phyloP scores from a whole-genome alignment of 2,329 filamentous ascomycete species.

The Colletotrichum eleusines region DNA sequence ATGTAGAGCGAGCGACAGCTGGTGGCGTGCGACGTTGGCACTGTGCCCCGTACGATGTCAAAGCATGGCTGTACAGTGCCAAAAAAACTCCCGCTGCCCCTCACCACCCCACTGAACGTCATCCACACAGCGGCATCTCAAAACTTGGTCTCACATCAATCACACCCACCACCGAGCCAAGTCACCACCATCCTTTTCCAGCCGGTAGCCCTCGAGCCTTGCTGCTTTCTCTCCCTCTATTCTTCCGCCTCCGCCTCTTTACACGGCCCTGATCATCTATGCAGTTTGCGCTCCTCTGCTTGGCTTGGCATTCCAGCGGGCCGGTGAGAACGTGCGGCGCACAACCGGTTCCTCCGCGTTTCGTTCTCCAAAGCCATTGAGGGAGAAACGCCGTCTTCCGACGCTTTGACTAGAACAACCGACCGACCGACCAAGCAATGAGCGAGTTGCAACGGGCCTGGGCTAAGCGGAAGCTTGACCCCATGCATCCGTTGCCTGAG shows the following conservation, averaged over 20 bases:
- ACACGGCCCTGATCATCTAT: neutral
- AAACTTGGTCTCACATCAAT: slow-evolving; percentile 32
- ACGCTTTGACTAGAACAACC: neutral
- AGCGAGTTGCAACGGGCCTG: slow-evolving; percentile 85
- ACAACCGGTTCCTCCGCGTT: slow-evolving; percentile 1
- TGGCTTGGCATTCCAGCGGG: slow-evolving; percentile 9
- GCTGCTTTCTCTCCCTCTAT: slow-evolving; percentile 3
- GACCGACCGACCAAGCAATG: slow-evolving; percentile 63
- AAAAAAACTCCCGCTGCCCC: slow-evolving; percentile 15
- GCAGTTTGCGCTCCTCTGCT: neutral
- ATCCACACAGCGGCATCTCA: slow-evolving; percentile 31
- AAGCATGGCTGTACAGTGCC: neutral
- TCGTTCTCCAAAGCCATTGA: neutral
- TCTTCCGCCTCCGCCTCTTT: neutral
- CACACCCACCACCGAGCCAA: slow-evolving; percentile 1
- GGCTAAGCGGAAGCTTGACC: slow-evolving; percentile 78
- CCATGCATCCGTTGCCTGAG: slow-evolving; percentile 65
- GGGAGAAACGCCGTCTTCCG: neutral
- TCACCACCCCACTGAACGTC: slow-evolving; percentile 42
- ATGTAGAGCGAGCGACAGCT: neutral
- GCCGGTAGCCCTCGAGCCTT: slow-evolving; percentile 1
- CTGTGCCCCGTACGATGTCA: neutral
- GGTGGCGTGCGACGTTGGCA: neutral
- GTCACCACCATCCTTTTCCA: slow-evolving; percentile 3
- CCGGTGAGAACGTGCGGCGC: slow-evolving; percentile 3